phyloP scores from a whole-genome alignment of 331 rosid species.

The Telfairia occidentalis region DNA sequence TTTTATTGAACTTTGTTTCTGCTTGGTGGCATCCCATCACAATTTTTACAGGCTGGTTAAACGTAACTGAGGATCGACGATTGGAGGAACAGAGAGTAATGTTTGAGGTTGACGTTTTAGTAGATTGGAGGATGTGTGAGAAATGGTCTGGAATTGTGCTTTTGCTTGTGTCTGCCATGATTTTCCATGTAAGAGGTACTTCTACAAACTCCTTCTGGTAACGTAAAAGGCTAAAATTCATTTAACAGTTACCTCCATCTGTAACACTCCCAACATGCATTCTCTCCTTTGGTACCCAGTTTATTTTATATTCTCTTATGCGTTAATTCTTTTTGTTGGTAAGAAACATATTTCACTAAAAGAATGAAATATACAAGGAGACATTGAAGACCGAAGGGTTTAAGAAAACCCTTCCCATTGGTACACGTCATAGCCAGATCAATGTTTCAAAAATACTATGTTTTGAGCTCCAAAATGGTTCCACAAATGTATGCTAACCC shows the following conservation, averaged over 20 bases:
- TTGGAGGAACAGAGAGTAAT: neutral
- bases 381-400: no score
- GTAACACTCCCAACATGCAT: neutral
- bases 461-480: no score
- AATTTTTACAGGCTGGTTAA: slow-evolving; percentile 1
- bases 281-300: neutral
- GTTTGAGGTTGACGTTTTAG: slow-evolving; percentile 14
- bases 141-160: slow-evolving; percentile 31
- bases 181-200: slow-evolving; percentile 42
- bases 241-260: neutral
- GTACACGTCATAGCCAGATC: no score
- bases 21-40: neutral
- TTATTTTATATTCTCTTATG: neutral
- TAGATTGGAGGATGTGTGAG: slow-evolving; percentile 36
- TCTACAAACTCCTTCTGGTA: neutral
- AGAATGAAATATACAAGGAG: no score
- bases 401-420: no score
- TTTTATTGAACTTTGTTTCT: neutral
- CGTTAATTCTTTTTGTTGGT: no score
- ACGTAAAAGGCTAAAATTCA: neutral
- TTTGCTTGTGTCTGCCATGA: slow-evolving; percentile 27
- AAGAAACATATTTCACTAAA: no score
- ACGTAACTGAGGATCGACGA: neutral
- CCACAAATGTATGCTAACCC: no score
- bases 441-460: no score